Percentiles rank a stretch among this genome's conserved stretches.
phyloP scores from a whole-genome alignment of 352 stramenopile genomes.

The Phytophthora citrophthora region DNA sequence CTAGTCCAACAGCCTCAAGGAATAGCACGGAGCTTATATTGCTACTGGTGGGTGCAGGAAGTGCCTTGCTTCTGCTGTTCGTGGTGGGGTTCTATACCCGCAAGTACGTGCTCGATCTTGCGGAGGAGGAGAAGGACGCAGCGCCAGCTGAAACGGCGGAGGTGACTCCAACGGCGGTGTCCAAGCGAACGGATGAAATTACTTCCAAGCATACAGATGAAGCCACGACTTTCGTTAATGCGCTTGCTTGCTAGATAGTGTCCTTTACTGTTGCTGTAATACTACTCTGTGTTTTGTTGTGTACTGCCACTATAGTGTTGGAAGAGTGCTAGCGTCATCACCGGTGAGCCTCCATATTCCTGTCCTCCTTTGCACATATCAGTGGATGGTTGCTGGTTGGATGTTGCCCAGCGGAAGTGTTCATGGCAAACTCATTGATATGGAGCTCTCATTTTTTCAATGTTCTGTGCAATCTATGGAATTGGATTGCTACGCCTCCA shows the following conservation, averaged over 20 bases:
- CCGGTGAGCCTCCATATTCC: conserved; percentile 13
- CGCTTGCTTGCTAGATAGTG: conserved; percentile 13
- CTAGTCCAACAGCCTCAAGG: conserved; percentile 43
- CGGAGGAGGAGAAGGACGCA: conserved; percentile 48
- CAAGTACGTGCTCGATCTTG: conserved; percentile 68
- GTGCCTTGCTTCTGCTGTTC: conserved; percentile 61
- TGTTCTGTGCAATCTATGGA: conserved; percentile 19
- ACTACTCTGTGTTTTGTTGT: conserved; percentile 19
- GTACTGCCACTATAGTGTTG: conserved; percentile 1
- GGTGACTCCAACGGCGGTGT: neutral
- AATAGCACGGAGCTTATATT: conserved; percentile 59
- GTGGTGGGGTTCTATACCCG: conserved; percentile 75
- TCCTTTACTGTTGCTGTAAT: conserved; percentile 18
- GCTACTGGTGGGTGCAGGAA: conserved; percentile 59
- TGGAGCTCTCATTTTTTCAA: neutral
- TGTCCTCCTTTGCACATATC: conserved; percentile 24
- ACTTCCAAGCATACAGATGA: conserved; percentile 16
- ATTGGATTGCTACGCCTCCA: conserved; percentile 12
- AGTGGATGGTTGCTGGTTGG: conserved; percentile 8
- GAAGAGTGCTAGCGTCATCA: conserved; percentile 26
- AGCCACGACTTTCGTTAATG: conserved; percentile 13
- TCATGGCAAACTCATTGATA: neutral
- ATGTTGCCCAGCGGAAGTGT: neutral
- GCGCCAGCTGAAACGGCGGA: neutral
- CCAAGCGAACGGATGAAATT: too few species aligned